Base-by-base conservation (phyloP, 192 early-diverging fungal species). In the Nowakowskiella sp. region DNA sequence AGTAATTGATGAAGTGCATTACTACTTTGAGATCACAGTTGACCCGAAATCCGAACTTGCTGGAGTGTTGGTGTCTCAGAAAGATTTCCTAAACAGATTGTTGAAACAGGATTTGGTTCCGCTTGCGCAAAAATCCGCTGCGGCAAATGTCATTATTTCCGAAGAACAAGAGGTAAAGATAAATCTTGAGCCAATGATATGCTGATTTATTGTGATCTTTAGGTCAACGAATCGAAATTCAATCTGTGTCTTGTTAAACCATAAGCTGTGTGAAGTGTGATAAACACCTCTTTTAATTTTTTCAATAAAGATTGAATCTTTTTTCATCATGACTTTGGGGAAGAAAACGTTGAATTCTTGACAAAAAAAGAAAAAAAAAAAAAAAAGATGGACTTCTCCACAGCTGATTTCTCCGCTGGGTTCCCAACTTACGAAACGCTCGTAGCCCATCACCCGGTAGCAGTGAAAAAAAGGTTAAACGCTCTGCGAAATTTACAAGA, bases 381-480 rank as follows among this genome's bases (percentile, higher is more conserved):
- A n/a, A n/a, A n/a, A n/a, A n/a, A n/a, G n/a, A n/a, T n/a, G n/a
- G n/a, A n/a, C n/a, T n/a, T n/a, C n/a, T n/a, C n/a, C n/a, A n/a
- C n/a, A n/a, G n/a, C n/a, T n/a, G n/a, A n/a, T n/a, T n/a, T n/a
- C n/a, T n/a, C n/a, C n/a, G n/a, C n/a, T n/a, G n/a, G n/a, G n/a
- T n/a, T n/a, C n/a, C n/a, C n/a, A n/a, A n/a, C n/a, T n/a, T n/a
- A n/a, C n/a, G n/a, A n/a, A n/a, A n/a, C n/a, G n/a, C n/a, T n/a
- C n/a, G n/a, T n/a, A n/a, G n/a, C n/a, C n/a, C n/a, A n/a, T n/a
- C n/a, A n/a, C n/a, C n/a, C n/a, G n/a, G n/a, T n/a, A n/a, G n/a
- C n/a, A n/a, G 89, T 96, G 53, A 85, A 89, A 58, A 78, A 84
- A 55, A 86, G 94, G 55, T 55, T 98, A 39, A 83, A 90, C 60